A percentile compares a stretch with the other conserved stretches of the same genome.
Evolutionary conservation across 2,329 filamentous ascomycete genomes (phyloP).

Genomic region (Incumbomyces lentus): DNA sequence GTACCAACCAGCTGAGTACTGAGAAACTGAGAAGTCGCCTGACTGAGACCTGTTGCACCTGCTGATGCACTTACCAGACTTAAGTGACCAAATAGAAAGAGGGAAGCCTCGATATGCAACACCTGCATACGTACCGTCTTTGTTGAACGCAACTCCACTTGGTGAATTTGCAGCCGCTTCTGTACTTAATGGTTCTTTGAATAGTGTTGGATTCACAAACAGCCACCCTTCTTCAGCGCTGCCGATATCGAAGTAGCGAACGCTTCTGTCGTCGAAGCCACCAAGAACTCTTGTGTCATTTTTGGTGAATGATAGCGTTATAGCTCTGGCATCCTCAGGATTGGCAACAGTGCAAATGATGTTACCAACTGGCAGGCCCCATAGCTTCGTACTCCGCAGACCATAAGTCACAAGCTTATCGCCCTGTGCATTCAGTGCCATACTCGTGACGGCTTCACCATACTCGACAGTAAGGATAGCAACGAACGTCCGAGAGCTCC

Average conservation of each 20-base stretch:
- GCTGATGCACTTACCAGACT: conserved; percentile 2
- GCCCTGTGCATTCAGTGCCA: conserved; percentile 11
- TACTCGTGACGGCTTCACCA: conserved; percentile 14
- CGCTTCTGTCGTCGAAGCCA: too few relatives aligned
- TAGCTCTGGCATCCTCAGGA: conserved; percentile 8
- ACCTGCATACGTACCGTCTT: conserved; percentile 12
- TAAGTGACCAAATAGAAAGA: conserved; percentile 15
- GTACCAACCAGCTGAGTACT: too few relatives aligned
- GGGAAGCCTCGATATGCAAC: conserved; percentile 18
- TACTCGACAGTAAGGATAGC: conserved; percentile 17
- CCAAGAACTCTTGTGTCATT: conserved; percentile 9
- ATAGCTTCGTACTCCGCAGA: conserved; percentile 14
- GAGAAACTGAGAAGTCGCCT: too few relatives aligned
- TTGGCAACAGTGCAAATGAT: conserved; percentile 10
- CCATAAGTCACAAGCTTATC: conserved; percentile 18
- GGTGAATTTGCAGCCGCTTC: conserved; percentile 11
- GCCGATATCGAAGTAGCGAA: too few relatives aligned
- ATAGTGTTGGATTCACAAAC: too few relatives aligned
- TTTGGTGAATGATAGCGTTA: conserved; percentile 14
- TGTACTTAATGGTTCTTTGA: too few relatives aligned
- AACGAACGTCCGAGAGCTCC: conserved; percentile 19
- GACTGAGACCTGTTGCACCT: conserved; percentile 4
- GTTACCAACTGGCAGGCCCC: conserved; percentile 13
- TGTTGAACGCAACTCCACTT: conserved; percentile 13
- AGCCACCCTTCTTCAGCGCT: too few relatives aligned